A percentile compares a stretch with the other conserved stretches of the same genome.
Conservation (phyloP, 1,284 basidiomycete species). For the Inonotus hispidus region DNA sequence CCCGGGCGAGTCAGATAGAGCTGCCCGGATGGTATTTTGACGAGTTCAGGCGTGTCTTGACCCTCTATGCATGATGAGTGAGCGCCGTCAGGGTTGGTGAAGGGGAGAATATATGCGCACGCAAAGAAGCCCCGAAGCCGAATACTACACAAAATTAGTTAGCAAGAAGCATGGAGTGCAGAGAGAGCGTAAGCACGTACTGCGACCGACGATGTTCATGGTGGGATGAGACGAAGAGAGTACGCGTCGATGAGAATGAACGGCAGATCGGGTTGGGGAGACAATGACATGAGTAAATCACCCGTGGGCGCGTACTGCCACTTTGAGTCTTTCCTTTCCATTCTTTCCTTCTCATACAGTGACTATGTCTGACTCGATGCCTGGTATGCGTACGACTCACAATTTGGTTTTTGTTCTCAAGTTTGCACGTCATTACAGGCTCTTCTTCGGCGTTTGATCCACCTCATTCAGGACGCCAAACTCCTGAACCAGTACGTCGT, state of each 20-base stretch:
- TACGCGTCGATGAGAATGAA: background rate
- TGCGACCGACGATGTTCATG: conserved; percentile 79
- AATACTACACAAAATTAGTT: conserved; percentile 51
- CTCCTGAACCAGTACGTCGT: conserved; percentile 3
- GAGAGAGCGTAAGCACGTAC: conserved; percentile 45
- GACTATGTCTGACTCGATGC: conserved; percentile 3
- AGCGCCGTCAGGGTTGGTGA: conserved; percentile 16
- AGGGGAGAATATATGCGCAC: conserved; percentile 36
- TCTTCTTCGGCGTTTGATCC: conserved; percentile 9
- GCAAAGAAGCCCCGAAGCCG: conserved; percentile 64
- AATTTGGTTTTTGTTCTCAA: background rate
- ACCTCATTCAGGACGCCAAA: conserved; percentile 9
- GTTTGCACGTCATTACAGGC: background rate
- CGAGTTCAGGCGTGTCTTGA: conserved; percentile 86
- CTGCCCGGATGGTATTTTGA: conserved; percentile 91
- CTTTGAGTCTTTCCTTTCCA: background rate
- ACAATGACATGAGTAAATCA: conserved; percentile 13
- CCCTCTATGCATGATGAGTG: conserved; percentile 45
- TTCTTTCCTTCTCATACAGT: background rate
- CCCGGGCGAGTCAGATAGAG: conserved; percentile 90
- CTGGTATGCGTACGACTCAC: background rate
- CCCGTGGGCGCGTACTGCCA: conserved; percentile 1
- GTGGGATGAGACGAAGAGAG: conserved; percentile 24
- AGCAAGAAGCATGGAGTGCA: conserved; percentile 1
- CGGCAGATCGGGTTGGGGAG: background rate